Evolutionary conservation across 805 yeast genomes (phyloP), one percentile per base, ranked within the genome.

Genomic region (Ogataea nitratoaversa): DNA sequence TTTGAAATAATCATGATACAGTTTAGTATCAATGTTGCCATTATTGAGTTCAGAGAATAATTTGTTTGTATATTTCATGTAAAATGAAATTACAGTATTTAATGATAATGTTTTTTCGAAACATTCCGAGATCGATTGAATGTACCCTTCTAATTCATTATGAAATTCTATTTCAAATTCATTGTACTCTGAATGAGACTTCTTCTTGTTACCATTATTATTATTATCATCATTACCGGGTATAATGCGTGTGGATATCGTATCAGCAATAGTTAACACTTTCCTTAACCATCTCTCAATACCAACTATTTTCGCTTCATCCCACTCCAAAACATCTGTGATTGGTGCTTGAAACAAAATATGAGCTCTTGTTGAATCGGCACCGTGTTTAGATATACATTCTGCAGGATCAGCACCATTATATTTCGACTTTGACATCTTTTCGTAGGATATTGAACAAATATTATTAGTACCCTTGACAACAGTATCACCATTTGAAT

Each of bases 401-500:
- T 73, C 76, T 1, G 70, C 76, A 1, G 98, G 98, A 56, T 91
- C 95, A 2, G 86, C 95, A 13, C 99, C 99, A 55, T 93, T 93
- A 56, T 79, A 82, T 56, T 93, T 93, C 1, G 97, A 90, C 62
- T 93, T 93, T 2, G 97, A 90, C 99, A 93, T 93, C 57, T 93
- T 93, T 56, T 93, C 98, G 56, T 61, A 88, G 0, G 86, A 66
- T 2, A 85, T 59, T 0, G 44, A 41, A 0, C 95, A 87, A 0
- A 54, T 44, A 27, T 58, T 53, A 1, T 82, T 84, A 0, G 82
- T 68, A 0, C 60, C 70, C 24, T 55, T 70, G 8, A 84, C 68
- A 4, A 60, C 49, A 2, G 83, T 82, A 2, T 59, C 60, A 0
- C 72, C 61, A 37, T 68, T 65, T 0, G 66, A 41, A 9, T 44